Conservation (phyloP, 1,284 basidiomycete species). For the Cystobasidium sp. region DNA sequence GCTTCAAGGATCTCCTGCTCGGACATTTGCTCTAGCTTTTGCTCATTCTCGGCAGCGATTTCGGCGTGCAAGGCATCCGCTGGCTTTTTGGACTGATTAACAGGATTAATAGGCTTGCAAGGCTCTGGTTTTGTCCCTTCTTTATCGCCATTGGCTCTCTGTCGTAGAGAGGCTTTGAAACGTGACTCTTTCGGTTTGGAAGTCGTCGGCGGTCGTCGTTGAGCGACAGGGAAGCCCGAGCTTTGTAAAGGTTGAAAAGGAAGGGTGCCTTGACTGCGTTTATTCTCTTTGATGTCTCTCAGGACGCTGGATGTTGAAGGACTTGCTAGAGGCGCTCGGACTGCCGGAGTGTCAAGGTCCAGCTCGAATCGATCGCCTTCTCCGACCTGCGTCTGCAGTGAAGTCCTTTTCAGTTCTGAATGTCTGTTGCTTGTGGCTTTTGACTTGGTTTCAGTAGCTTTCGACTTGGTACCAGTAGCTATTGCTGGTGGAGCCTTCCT, state of each 20-base stretch:
- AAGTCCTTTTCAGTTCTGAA: conserved; percentile 40
- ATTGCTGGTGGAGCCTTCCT: conserved; percentile 22
- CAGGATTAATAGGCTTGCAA: neutral
- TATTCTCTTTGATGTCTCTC: conserved; percentile 47
- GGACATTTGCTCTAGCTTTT: conserved; percentile 65
- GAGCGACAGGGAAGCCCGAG: conserved; percentile 37
- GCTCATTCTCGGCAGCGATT: conserved; percentile 65
- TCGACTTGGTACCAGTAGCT: conserved; percentile 41
- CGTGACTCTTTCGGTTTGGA: conserved; percentile 27
- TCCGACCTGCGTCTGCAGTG: conserved; percentile 8
- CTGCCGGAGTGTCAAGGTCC: conserved; percentile 38
- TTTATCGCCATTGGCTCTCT: neutral
- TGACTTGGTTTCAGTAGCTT: conserved; percentile 48
- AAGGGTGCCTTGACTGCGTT: neutral
- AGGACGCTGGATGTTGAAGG: conserved; percentile 40
- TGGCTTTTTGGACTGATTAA: neutral
- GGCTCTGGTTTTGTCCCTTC: neutral
- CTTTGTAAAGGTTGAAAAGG: conserved; percentile 41
- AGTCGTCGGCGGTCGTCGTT: neutral
- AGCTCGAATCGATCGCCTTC: conserved; percentile 46
- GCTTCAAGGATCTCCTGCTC: conserved; percentile 66
- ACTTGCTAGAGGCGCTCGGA: neutral
- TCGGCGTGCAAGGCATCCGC: conserved; percentile 51
- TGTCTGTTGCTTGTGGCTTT: too few relatives aligned
- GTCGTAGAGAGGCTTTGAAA: conserved; percentile 23